Evolutionary conservation across 2,329 filamentous ascomycete genomes (phyloP), one percentile per base, ranked within the genome.

Genomic region (Boeremia lycopersici): DNA sequence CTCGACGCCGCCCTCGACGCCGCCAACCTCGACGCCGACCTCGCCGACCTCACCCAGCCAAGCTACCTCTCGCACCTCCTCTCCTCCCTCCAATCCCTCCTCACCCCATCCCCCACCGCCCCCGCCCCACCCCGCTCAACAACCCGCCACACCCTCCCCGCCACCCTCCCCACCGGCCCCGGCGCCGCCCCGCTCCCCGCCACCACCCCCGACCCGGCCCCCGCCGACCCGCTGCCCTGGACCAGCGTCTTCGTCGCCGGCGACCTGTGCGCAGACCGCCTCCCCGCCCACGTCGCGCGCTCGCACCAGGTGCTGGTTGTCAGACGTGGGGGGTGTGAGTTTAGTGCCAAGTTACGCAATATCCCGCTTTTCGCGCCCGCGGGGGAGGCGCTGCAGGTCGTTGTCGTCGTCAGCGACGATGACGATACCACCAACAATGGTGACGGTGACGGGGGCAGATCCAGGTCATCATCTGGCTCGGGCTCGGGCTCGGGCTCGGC

Each of bases 281-380:
- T 91, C 48, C 74, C 84, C 11, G 64, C 79, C 2, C 73, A 78
- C 7, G 74, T 86, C 3, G 80, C 79, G 0, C 79, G 78, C 35
- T 76, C 73, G 1, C 76, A 96, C 75, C 88, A 96, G 46, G 80
- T 98, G 56, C 86, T 99, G 55, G 84, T 96, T 44, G 81, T 98
- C 65, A 86, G 85, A 26, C 86, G 95, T 6, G 93, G 95, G 34
- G 86, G 86, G 1, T 99, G 95, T 77, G 89, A 84, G 23, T 98
- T 98, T 74, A 88, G 85, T 31, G 78, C 88, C 26, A 99, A 99
- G 74, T 78, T 98, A 0, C 81, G 83, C 46, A 93, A 91, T 61
- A 92, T 98, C n/a, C 92, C 93, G 0, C 84, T 85, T 9, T 93
- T 88, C 70, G 81, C 86, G 1, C 87, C 89, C 0, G 79, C 81